A percentile compares a stretch with the other conserved stretches of the same genome.
phyloP scores from a whole-genome alignment of 1,284 basidiomycete species.

The Apiotrichum siamense region DNA sequence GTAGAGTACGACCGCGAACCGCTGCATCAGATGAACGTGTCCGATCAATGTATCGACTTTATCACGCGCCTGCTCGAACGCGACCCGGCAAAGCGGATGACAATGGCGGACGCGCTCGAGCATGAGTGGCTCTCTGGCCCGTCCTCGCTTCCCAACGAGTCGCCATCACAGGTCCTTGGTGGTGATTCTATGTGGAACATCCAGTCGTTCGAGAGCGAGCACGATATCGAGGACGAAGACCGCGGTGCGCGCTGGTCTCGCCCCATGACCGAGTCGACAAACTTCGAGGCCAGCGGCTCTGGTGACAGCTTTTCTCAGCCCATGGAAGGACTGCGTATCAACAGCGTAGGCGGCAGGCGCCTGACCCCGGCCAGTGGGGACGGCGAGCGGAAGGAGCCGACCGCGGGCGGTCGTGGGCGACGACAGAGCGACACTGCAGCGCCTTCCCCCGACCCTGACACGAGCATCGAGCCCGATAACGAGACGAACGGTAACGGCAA shows the following conservation, averaged over 20 bases:
- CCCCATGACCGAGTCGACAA: constrained; percentile 36
- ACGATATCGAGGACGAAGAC: constrained; percentile 11
- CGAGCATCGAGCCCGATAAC: neutral
- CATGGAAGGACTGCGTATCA: constrained; percentile 30
- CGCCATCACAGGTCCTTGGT: constrained; percentile 25
- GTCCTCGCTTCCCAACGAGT: constrained; percentile 24
- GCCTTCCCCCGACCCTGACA: neutral
- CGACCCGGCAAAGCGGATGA: constrained; percentile 56
- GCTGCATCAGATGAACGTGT: constrained; percentile 41
- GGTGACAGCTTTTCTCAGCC: constrained; percentile 39
- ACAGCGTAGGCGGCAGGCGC: neutral
- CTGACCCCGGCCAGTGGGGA: neutral
- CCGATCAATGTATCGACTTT: constrained; percentile 50
- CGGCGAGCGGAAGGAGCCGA: neutral
- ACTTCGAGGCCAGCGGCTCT: constrained; percentile 23
- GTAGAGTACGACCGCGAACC: constrained; percentile 60
- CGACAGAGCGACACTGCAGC: neutral
- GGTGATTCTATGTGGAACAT: constrained; percentile 41
- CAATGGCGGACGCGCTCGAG: constrained; percentile 54
- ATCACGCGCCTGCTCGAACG: constrained; percentile 52
- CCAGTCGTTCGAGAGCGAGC: constrained; percentile 27
- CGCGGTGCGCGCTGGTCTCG: constrained; percentile 20
- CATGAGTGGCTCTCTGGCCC: constrained; percentile 60
- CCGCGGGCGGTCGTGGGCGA: neutral
- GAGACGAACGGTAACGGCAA: neutral